Evolutionary conservation across 805 yeast species (phyloP).

Genomic region (Myxozyma neglecta): DNA sequence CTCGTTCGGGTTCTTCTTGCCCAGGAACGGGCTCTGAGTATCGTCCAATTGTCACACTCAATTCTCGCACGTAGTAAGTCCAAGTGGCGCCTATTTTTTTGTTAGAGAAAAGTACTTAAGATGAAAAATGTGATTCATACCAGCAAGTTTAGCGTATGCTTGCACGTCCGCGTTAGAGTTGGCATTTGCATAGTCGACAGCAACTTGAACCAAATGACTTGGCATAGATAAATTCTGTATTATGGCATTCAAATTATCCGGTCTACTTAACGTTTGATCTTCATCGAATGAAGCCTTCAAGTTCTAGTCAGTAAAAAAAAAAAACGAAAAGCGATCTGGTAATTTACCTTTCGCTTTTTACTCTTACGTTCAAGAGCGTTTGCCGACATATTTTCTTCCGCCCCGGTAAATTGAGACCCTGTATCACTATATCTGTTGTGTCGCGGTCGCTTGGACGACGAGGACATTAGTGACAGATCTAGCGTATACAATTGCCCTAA

Average conservation of each 20-base stretch:
- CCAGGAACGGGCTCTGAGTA: constrained; percentile 51
- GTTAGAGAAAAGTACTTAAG: not conserved
- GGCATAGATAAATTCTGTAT: constrained; percentile 71
- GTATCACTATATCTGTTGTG: constrained; percentile 6
- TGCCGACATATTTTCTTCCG: constrained; percentile 1
- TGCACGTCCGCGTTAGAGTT: constrained; percentile 70
- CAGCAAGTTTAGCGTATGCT: constrained; percentile 96
- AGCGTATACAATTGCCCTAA: not conserved
- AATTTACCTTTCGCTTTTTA: constrained; percentile 26
- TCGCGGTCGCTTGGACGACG: constrained; percentile 25
- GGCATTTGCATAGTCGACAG: constrained; percentile 70
- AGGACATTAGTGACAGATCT: constrained; percentile 15
- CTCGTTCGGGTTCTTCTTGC: constrained; percentile 39
- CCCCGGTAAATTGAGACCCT: not conserved
- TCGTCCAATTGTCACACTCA: constrained; percentile 81
- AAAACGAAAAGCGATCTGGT: not conserved
- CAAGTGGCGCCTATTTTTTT: constrained; percentile 52
- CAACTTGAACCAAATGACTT: constrained; percentile 72
- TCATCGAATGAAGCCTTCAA: constrained; percentile 16
- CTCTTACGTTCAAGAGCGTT: constrained; percentile 11
- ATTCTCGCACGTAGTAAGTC: constrained; percentile 87
- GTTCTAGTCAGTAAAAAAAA: not conserved
- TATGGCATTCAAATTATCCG: constrained; percentile 39
- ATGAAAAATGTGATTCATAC: constrained; percentile 39
- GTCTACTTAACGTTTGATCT: constrained; percentile 9